Base-by-base conservation (phyloP, 2,329 filamentous ascomycete genomes). In the Calycina herbarum region DNA sequence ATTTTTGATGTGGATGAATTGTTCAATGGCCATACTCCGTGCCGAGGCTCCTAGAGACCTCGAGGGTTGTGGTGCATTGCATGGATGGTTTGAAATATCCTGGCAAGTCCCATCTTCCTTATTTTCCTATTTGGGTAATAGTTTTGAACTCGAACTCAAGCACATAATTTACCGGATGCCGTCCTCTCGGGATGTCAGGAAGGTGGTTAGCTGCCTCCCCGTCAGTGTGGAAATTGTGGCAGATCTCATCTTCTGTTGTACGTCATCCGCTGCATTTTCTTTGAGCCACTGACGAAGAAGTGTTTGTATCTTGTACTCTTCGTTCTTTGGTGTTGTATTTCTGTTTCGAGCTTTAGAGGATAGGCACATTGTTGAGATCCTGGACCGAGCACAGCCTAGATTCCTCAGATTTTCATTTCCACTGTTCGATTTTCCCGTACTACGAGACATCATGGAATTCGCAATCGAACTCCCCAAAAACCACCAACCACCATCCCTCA, bases 401-500 rank as follows among this genome's bases (percentile, higher is more conserved):
- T 11, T 20, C 20, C 20, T 24, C 17, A 24, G 7, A 11, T 11
- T 51, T 24, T 24, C 20, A 38, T 10, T 51, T 24, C n/a, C 20
- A 11, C 45, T 51, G 10, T 51, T 51, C 20, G 45, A 11, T 51
- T 51, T 20, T 48, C 6, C 45, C 45, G n/a, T 10, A 11, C 45
- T 11, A 51, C 45, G 10, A 51, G 20, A 51, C 45, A 51, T 51
- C 3, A 63, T 63, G 61, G 61, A 63, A 57, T 63, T 63, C 38
- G 40, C 61, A 57, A 63, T 63, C 27, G 61, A 63, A 11, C 61
- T 40, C 15, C 61, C 61, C 2, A 57, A 57, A 11, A 63, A 63
- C 13, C 51, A 63, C 24, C 51, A 63, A 38, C n/a, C 48, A 3
- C 59, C 66, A 6, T 71, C 90, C 0, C 77, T 93, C 24, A 83